phyloP scores from a whole-genome alignment of 2,329 filamentous ascomycete species.

The Fusarium succisae region DNA sequence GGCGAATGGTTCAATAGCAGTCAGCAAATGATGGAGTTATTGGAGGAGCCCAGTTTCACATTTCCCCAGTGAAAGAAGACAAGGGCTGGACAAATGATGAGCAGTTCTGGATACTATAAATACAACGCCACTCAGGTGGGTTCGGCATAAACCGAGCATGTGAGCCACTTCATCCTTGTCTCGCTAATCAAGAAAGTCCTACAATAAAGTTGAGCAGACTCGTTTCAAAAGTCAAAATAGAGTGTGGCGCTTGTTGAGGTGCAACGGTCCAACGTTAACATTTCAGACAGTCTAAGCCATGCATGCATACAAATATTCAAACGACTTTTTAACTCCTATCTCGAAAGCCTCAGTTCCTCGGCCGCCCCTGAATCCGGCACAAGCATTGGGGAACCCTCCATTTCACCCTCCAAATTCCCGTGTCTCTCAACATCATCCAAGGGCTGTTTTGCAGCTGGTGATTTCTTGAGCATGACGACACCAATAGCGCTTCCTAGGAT shows the following conservation, averaged over 20 bases:
- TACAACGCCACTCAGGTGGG: background rate
- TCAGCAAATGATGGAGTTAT: slow-evolving; percentile 49
- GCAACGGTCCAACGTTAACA: background rate
- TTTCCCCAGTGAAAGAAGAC: slow-evolving; percentile 33
- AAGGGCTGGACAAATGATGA: background rate
- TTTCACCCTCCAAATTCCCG: slow-evolving; percentile 42
- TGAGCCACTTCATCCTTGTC: background rate
- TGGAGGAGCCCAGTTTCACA: slow-evolving; percentile 44
- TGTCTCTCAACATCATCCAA: slow-evolving; percentile 49
- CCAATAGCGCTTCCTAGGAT: slow-evolving; percentile 64
- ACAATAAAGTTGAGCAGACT: background rate
- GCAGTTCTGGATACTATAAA: background rate
- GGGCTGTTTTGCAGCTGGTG: slow-evolving; percentile 39
- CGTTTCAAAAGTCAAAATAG: background rate
- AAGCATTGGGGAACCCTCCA: slow-evolving; percentile 55
- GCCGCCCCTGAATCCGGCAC: slow-evolving; percentile 43
- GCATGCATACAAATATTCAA: background rate
- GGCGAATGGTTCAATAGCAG: slow-evolving; percentile 53
- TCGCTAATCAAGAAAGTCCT: background rate
- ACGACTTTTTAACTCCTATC: slow-evolving; percentile 5
- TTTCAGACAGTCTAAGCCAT: background rate
- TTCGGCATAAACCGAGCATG: background rate
- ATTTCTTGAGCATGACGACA: slow-evolving; percentile 57
- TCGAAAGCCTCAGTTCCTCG: slow-evolving; percentile 31
- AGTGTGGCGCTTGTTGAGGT: background rate